Percentiles rank a stretch among this genome's conserved stretches.
phyloP scores from a whole-genome alignment of 1,284 basidiomycete genomes.

The Puccinia polysora region DNA sequence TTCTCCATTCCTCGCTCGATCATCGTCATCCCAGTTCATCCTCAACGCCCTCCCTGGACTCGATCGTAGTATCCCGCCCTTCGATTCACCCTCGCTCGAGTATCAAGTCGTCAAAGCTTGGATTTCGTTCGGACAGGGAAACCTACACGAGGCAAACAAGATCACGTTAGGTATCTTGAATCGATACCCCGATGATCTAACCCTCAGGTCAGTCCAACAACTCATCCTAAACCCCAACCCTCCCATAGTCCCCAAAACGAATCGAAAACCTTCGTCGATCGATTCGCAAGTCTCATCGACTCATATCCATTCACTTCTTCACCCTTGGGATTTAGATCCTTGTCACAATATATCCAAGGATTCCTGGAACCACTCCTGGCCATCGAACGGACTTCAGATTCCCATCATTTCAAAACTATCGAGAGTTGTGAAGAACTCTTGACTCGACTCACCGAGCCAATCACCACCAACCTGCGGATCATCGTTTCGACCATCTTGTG shows the following conservation, averaged over 20 bases:
- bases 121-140: background rate
- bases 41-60: background rate
- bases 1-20: background rate
- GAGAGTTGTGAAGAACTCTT: background rate
- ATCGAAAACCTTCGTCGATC: too few species aligned
- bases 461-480: constrained; percentile 2
- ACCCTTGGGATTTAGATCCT: too few species aligned
- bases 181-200: background rate
- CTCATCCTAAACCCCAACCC: too few species aligned
- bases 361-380: background rate
- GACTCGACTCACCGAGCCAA: background rate
- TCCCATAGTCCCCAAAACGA: too few species aligned
- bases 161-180: background rate
- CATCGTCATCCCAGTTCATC: background rate
- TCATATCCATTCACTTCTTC: too few species aligned
- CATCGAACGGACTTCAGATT: background rate
- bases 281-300: too few species aligned
- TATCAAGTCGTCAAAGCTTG: background rate
- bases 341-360: background rate
- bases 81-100: background rate
- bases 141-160: background rate
- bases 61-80: background rate
- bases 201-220: too few species aligned
- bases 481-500: constrained; percentile 3
- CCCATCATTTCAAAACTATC: background rate